Conservation (phyloP, 106 monocot genomes). For the Acorus calamus region DNA sequence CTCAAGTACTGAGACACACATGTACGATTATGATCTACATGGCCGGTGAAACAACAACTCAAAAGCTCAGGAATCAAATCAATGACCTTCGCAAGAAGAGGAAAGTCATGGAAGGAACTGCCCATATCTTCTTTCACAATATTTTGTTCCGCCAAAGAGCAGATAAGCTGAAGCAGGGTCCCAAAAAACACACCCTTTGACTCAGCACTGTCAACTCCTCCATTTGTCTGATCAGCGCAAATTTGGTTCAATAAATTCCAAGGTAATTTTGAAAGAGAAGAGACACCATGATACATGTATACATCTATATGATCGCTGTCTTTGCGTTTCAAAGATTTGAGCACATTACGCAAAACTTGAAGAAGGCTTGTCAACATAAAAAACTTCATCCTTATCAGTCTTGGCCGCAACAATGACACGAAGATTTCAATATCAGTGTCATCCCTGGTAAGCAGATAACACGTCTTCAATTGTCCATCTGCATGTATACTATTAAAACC, state of each 20-base stretch:
- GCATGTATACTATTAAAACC: slow-evolving; percentile 1
- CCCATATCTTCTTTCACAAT: slow-evolving; percentile 11
- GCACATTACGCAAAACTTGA: slow-evolving; percentile 33
- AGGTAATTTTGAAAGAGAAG: slow-evolving; percentile 35
- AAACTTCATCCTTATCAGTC: slow-evolving; percentile 9
- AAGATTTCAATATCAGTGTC: slow-evolving; percentile 18
- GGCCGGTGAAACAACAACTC: slow-evolving; percentile 21
- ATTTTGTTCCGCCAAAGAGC: slow-evolving; percentile 39
- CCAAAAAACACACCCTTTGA: slow-evolving; percentile 26
- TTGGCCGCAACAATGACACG: slow-evolving; percentile 21
- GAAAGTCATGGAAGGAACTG: slow-evolving; percentile 12
- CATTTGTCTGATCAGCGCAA: neutral
- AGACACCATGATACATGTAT: slow-evolving; percentile 25
- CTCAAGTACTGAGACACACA: slow-evolving; percentile 31
- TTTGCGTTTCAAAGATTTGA: slow-evolving; percentile 43
- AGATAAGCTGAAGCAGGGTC: slow-evolving; percentile 32
- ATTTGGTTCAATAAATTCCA: slow-evolving; percentile 26
- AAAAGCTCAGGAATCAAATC: slow-evolving; percentile 40
- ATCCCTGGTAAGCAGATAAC: neutral
- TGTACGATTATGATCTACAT: slow-evolving; percentile 6
- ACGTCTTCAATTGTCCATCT: slow-evolving; percentile 6
- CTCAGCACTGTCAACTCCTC: slow-evolving; percentile 1
- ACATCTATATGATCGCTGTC: slow-evolving; percentile 24
- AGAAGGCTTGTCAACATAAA: slow-evolving; percentile 29
- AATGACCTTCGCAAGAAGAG: slow-evolving; percentile 17